Evolutionary conservation across 2,329 filamentous ascomycete species (phyloP), one percentile per base, ranked within the genome.

Genomic region (Alternaria sp.): DNA sequence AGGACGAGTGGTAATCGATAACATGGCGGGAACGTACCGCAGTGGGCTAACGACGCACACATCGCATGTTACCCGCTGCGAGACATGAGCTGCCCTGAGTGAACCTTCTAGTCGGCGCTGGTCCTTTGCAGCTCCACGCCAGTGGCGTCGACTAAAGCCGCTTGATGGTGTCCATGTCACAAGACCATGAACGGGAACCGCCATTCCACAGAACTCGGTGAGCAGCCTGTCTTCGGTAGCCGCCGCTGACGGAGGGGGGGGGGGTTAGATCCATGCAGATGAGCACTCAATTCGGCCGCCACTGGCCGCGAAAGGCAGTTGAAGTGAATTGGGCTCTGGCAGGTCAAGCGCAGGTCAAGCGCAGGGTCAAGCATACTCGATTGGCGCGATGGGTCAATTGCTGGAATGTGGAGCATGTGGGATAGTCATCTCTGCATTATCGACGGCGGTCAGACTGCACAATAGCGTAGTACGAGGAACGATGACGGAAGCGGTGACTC

Each of bases 71-170:
- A 68, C 69, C 70, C 67, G 72, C 73, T 74, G 72, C 74, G 71
- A 74, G 72, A 74, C 75, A 74, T 72, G 68, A 63, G 72, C 65
- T 68, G 73, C 67, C 72, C 66, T 71, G 71, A 53, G 49, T 41
- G 49, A 67, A 54, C 60, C 68, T 62, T 50, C 58, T 68, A 54
- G 59, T 59, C 63, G 72, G 70, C 61, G 41, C 30, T 26, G 30
- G 66, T 70, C 70, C 67, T 64, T 67, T 71, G 71, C 70, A 72
- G 70, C 68, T 70, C 71, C 67, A 67, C 75, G 72, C 71, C 73
- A 70, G 67, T 75, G 69, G 69, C 67, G 66, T 69, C 60, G 60
- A 64, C 56, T 67, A 65, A 46, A 41, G 60, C 67, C 45, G 66
- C 62, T 61, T 66, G 67, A 63, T 60, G 65, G 63, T 67, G 44